phyloP scores from a whole-genome alignment of 176 grass and related monocot species.

The Eremochloa ophiuroides region DNA sequence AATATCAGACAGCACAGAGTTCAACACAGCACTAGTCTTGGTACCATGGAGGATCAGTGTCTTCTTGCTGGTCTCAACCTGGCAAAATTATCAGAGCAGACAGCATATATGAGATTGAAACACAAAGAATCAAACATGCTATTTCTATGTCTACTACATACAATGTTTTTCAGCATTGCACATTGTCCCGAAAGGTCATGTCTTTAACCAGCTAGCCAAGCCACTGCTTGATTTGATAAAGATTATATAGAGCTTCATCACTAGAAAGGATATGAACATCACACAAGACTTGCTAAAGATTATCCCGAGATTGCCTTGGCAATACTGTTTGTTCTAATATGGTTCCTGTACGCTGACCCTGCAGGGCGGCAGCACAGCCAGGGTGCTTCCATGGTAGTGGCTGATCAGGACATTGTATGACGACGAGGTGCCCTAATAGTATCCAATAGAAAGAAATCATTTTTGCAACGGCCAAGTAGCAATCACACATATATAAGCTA shows the following conservation, averaged over 20 bases:
- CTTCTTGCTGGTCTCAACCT: conserved; percentile 95
- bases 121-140: not conserved
- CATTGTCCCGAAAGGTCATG: not conserved
- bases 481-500: not conserved
- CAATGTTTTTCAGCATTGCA: not conserved
- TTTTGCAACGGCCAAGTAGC: not conserved
- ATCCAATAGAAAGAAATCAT: not conserved
- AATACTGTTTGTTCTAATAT: not conserved
- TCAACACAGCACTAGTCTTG: conserved; percentile 72
- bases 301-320: not conserved
- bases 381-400: not conserved
- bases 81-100: not conserved
- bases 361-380: not conserved
- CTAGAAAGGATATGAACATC: not conserved
- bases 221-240: not conserved
- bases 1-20: conserved; percentile 64
- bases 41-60: conserved; percentile 87
- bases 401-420: not conserved
- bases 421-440: not conserved
- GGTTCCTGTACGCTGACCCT: not conserved
- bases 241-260: not conserved
- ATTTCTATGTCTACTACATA: not conserved
- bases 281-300: not conserved
- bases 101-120: not conserved
- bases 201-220: not conserved